Conservation (phyloP, 2,329 filamentous ascomycete species). For the Drechmeria coniospora region DNA sequence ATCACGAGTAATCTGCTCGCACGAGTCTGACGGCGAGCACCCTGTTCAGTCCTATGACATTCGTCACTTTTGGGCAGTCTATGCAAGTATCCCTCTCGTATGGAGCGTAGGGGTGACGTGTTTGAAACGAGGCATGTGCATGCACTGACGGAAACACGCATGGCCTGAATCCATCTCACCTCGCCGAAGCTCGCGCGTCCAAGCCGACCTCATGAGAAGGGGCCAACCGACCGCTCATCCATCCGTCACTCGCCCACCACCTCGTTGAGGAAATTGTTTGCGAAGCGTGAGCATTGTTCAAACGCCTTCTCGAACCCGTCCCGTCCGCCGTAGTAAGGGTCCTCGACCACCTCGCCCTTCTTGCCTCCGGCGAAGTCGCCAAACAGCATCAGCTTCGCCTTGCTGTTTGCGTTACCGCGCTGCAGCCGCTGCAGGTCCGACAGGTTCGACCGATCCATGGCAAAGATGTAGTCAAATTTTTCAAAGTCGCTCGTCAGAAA, state of each 20-base stretch:
- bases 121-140: too few species aligned
- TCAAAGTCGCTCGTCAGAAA: constrained; percentile 55
- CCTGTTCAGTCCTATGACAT: too few species aligned
- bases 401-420: constrained; percentile 38
- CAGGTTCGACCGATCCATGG: constrained; percentile 82
- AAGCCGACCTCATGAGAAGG: too few species aligned
- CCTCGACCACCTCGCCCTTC: constrained; percentile 56
- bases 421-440: constrained; percentile 49
- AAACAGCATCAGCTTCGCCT: constrained; percentile 63
- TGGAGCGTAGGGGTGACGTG: too few species aligned
- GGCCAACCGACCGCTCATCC: too few species aligned
- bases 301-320: constrained; percentile 77
- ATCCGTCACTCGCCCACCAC: constrained; percentile 17
- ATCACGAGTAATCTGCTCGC: too few species aligned
- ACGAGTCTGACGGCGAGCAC: too few species aligned
- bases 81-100: too few species aligned
- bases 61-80: too few species aligned
- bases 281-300: constrained; percentile 66
- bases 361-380: constrained; percentile 59
- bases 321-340: constrained; percentile 84
- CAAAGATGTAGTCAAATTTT: constrained; percentile 82
- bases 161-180: too few species aligned
- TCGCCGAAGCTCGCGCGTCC: too few species aligned
- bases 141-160: too few species aligned
- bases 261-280: constrained; percentile 56